Evolutionary conservation across 2,329 filamentous ascomycete species (phyloP), one percentile per base, ranked within the genome.

Genomic region (Lasiodiplodia citricola): DNA sequence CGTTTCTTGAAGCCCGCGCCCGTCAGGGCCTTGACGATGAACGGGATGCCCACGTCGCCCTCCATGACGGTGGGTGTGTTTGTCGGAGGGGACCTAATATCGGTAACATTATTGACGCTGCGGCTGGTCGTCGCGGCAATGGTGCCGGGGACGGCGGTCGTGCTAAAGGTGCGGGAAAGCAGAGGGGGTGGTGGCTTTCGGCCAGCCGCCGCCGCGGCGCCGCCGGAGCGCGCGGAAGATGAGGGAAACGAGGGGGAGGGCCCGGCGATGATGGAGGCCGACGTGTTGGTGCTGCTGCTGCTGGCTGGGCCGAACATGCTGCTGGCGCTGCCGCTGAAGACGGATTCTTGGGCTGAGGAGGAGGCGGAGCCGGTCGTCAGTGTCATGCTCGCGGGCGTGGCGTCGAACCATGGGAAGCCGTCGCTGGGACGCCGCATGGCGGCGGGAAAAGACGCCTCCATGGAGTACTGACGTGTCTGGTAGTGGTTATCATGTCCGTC

Each of bases 381-480:
- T 1, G 44, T 31, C n/a, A 38, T 21, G 31, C 7, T 25, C 6
- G 44, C 3, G 44, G 60, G 60, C 11, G 44, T 35, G 28, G 7
- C 23, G 31, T 64, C 60, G 3, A 64, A 52, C 60, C 60, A 64
- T 3, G 60, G 60, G 47, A 64, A 64, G 47, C 60, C 60, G 11
- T 63, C 60, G 47, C 28, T 38, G n/a, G n/a, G 28, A n/a, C 60
- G 60, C 10, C 47, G 18, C 25, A 63, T 21, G 25, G 58, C 5
- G 6, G 44, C 18, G 3, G n/a, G 31, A 35, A 35, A 23, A 18
- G 47, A n/a, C 25, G 60, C 44, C 2, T 47, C 41, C 58, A 64
- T 52, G 13, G 47, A 21, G 41, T 44, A 23, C 14, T 60, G 16
- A 10, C 44, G 57, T 35, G 57, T 41, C 31, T 38, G 28, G 31